Percentiles rank a stretch among this genome's conserved stretches.
phyloP scores from a whole-genome alignment of 768 basidiomycete species.

The Suillus ampliporus region DNA sequence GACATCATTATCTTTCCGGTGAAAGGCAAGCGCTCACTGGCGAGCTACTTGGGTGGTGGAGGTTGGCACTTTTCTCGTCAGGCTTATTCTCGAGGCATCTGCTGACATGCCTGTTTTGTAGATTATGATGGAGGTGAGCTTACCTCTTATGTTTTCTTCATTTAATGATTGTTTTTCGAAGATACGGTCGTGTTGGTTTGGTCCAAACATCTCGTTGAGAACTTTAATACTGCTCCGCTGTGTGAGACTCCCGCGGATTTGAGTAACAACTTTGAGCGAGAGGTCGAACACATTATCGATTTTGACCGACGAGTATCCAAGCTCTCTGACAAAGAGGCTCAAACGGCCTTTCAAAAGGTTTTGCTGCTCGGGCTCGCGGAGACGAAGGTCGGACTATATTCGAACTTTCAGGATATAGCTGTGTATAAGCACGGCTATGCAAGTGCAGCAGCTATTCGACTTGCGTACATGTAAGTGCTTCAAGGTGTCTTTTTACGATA shows the following conservation, averaged over 20 bases:
- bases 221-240: conserved; percentile 52
- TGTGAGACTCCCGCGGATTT: conserved; percentile 50
- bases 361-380: conserved; percentile 58
- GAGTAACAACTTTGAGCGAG: conserved; percentile 51
- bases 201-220: conserved; percentile 48
- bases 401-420: conserved; percentile 62
- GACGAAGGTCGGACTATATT: conserved; percentile 62
- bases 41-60: conserved; percentile 74
- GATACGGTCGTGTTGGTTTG: conserved; percentile 60
- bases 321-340: conserved; percentile 34
- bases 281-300: conserved; percentile 53
- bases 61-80: conserved; percentile 47
- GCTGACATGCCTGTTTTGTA: conserved; percentile 31
- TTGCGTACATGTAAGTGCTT: conserved; percentile 68
- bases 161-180: conserved; percentile 24
- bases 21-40: conserved; percentile 61
- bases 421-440: conserved; percentile 58
- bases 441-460: conserved; percentile 47
- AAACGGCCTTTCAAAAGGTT: conserved; percentile 48
- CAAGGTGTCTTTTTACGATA: background rate
- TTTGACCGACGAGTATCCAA: conserved; percentile 44
- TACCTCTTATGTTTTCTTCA: background rate
- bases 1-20: conserved; percentile 63
- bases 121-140: conserved; percentile 77
- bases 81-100: conserved; percentile 4